Evolutionary conservation across 352 stramenopile genomes (phyloP), one percentile per base, ranked within the genome.

Genomic region (Phytophthora fragariae): DNA sequence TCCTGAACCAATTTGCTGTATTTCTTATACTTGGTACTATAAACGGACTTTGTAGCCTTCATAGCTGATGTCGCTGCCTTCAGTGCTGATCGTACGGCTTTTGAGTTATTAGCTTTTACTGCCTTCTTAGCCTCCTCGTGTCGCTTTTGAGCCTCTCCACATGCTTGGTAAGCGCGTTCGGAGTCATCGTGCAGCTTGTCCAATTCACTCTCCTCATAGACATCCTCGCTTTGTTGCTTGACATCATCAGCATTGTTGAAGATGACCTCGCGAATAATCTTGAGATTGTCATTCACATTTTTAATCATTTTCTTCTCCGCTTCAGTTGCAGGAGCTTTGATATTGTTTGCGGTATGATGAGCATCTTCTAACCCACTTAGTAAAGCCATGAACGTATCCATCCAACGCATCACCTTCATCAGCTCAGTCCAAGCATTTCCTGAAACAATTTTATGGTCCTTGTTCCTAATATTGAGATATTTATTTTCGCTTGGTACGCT

Each of bases 391-490:
- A 68, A 68, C 15, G 62, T 68, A 47, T 68, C 62, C 62, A 68
- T 62, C 62, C 62, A 68, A 7, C 53, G 33, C 2, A 68, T 68
- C 7, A 21, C 31, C 17, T 57, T 65, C 29, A 65, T 56, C 49
- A 65, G 33, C 5, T 31, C 46, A 49, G 46, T 37, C 29, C 19
- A 62, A 57, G 39, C 62, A 6, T 62, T 50, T 17, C 59, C 59
- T 44, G 65, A 72, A 56, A 66, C 65, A 57, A 2, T 10, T 57
- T 72, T 62, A 44, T 58, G 24, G 3, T 66, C 17, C 24, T 52
- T 57, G 50, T 72, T 27, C 2, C 52, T 72, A 58, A 67, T 62
- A 15, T 69, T 69, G 1, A 69, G 46, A 24, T 65, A 65, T 6
- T 9, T 7, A 57, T 65, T 17, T 29, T 65, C 17, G 10, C 52